These are phyloP conservation scores for Gonapodya sp. DNA, from an alignment of 192 early-diverging fungal genomes.

Conservation along the genomic window DNA sequence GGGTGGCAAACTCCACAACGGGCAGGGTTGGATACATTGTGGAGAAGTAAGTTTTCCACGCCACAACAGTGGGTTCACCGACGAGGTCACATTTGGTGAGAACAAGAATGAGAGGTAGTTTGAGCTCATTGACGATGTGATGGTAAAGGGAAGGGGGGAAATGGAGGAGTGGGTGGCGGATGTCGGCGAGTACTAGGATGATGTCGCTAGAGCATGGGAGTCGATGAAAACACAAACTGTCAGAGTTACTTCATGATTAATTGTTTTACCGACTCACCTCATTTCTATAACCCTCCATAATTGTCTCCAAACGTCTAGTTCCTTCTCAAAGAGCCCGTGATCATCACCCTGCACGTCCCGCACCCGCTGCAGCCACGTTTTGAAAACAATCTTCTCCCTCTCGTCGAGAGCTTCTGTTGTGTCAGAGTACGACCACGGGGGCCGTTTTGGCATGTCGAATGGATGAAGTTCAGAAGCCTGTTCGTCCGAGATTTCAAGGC, in stretches of 20 bases:
- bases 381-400: constrained; percentile 57
- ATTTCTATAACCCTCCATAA: constrained; percentile 2
- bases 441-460: constrained; percentile 69
- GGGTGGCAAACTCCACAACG: constrained; percentile 28
- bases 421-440: constrained; percentile 62
- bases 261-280: too few species aligned
- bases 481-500: constrained; percentile 62
- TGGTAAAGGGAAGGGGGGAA: constrained; percentile 82
- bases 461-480: constrained; percentile 43
- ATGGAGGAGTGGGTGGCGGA: constrained; percentile 81
- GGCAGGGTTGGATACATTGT: constrained; percentile 59
- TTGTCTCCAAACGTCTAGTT: constrained; percentile 59
- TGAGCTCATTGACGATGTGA: constrained; percentile 65
- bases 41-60: constrained; percentile 77
- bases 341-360: constrained; percentile 24
- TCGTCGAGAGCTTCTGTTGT: constrained; percentile 57
- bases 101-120: constrained; percentile 73
- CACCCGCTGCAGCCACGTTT: constrained; percentile 56
- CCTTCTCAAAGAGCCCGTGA: constrained; percentile 70
- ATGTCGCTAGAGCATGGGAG: constrained; percentile 58
- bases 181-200: constrained; percentile 75
- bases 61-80: constrained; percentile 53
- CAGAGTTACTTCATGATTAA: too few species aligned
- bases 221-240: too few species aligned
- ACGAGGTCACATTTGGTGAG: constrained; percentile 89